Evolutionary conservation across 1,139 yeast genomes (phyloP).

Genomic region (Hemisphaericaspora xylanilytica): DNA sequence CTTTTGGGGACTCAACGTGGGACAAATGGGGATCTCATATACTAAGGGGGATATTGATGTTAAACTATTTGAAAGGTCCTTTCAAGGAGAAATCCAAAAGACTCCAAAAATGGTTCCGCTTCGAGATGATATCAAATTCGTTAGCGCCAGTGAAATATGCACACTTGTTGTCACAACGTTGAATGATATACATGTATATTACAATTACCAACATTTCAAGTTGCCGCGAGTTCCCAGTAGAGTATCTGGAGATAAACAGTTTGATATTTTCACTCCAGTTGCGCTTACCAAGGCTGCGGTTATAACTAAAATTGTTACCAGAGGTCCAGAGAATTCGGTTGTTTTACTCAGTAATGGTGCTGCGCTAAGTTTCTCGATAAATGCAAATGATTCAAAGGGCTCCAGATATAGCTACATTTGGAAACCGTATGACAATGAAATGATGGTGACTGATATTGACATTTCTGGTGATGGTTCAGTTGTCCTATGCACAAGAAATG

Average conservation of each 20-base stretch:
- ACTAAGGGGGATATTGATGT: slow-evolving; percentile 23
- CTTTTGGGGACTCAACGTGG: slow-evolving; percentile 82
- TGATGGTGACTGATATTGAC: slow-evolving; percentile 60
- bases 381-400: slow-evolving; percentile 27
- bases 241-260: slow-evolving; percentile 36
- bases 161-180: slow-evolving; percentile 63
- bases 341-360: slow-evolving; percentile 55
- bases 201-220: slow-evolving; percentile 57
- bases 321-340: slow-evolving; percentile 35
- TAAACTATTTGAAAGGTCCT: slow-evolving; percentile 25
- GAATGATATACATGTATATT: slow-evolving; percentile 63
- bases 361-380: slow-evolving; percentile 37
- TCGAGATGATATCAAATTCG: slow-evolving; percentile 52
- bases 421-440: slow-evolving; percentile 53
- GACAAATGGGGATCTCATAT: slow-evolving; percentile 71
- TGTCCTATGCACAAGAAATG: slow-evolving; percentile 64
- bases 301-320: slow-evolving; percentile 34
- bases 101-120: slow-evolving; percentile 47
- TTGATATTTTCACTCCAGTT: slow-evolving; percentile 55
- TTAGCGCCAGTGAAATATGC: slow-evolving; percentile 66
- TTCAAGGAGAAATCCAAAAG: slow-evolving; percentile 35
- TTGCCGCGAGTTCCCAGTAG: slow-evolving; percentile 38
- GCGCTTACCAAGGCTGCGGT: slow-evolving; percentile 40
- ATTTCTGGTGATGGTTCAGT: slow-evolving; percentile 68
- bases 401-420: slow-evolving; percentile 45